These are phyloP conservation scores for Aquilaria agallochum DNA, from an alignment of 441 rosid species.

Conservation along the genomic window DNA sequence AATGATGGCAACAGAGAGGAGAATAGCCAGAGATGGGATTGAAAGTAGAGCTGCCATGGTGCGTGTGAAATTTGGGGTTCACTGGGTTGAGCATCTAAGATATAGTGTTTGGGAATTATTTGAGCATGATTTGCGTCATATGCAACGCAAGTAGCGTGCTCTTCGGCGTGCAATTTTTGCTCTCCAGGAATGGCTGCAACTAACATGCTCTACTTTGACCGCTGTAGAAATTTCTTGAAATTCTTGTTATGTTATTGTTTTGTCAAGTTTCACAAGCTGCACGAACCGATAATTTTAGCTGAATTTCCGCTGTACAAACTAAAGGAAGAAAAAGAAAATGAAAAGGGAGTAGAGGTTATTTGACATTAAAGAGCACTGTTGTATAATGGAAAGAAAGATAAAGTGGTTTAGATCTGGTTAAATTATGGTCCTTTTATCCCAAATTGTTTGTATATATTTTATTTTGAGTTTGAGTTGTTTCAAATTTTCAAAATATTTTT, in stretches of 20 bases:
- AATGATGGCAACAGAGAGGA: slow-evolving; percentile 21
- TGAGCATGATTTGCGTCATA: slow-evolving; percentile 40
- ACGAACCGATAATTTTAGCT: no score
- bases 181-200: slow-evolving; percentile 5
- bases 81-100: slow-evolving; percentile 20
- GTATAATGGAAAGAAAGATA: no score
- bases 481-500: no score
- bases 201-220: not conserved
- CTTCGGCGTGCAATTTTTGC: slow-evolving; percentile 41
- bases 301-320: no score
- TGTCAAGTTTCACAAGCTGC: no score
- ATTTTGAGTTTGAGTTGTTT: no score
- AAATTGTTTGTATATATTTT: no score
- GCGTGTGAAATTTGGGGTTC: slow-evolving; percentile 13
- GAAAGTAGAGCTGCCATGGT: slow-evolving; percentile 29
- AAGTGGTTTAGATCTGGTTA: no score
- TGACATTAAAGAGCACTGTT: no score
- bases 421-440: no score
- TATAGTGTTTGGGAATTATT: slow-evolving; percentile 22
- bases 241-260: not conserved
- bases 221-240: not conserved
- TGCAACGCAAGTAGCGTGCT: slow-evolving; percentile 34
- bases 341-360: no score
- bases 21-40: slow-evolving; percentile 17
- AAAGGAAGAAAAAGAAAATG: no score